Evolutionary conservation across 2,329 filamentous ascomycete species (phyloP), one percentile per base, ranked within the genome.

Genomic region (Podosphaera xanthii): DNA sequence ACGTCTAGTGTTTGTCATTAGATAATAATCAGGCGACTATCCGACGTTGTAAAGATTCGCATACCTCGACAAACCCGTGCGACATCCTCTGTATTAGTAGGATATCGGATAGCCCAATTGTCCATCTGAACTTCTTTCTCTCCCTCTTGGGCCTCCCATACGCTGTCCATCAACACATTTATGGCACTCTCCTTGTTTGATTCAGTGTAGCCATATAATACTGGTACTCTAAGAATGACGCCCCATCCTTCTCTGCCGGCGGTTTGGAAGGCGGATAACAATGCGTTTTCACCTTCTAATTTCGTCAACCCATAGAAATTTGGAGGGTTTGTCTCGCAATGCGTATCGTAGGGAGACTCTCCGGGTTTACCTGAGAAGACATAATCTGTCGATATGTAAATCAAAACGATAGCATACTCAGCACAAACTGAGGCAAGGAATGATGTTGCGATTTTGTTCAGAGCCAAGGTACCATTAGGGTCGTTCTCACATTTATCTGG

Each of bases 21-120:
- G 52, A 38, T 22, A 58, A 61, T 59, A 58, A n/a, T 31, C 22
- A 22, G 22, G 22, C 22, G 22, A 22, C 22, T 22, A 22, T 38
- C 7, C 2, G 31, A 59, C 60, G n/a, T 31, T 60, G 33, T 54
- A 57, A 49, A 10, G 35, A n/a, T 55, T 60, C 46, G 71, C 74
- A 64, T 73, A 82, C 80, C 80, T 62, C 81, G 76, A 65, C 82
- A 86, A 53, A 95, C 86, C 46, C 90, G 77, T 22, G 77, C 88
- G 22, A 94, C 83, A 67, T 95, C 90, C 68, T 88, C 84, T 0
- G 88, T 94, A 69, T 92, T 92, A 6, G 89, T 94, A 7, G 89
- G 89, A 72, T 87, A 94, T 35, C 89, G 79, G 57, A 86, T 72
- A 1, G 86, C 83, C 82, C 87, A 94, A 69, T 94, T 83, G 67